Conservation (phyloP, 208 protist genomes). For the Crithidia thermophila region DNA sequence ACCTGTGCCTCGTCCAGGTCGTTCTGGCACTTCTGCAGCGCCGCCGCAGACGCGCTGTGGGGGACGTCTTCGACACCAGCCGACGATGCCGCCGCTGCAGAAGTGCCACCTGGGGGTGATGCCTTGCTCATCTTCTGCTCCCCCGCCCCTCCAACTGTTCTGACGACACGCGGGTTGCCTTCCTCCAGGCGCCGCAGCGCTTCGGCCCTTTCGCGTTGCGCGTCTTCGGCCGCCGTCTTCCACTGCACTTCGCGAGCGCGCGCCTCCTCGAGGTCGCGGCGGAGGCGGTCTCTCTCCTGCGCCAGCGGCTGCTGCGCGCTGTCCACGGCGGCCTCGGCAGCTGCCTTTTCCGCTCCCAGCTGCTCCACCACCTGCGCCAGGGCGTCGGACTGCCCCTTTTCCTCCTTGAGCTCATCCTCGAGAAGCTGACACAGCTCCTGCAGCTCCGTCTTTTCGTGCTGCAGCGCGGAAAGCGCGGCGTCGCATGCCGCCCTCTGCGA, state of each 20-base stretch:
- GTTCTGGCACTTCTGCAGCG: conserved; percentile 23
- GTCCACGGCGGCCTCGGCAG: conserved; percentile 21
- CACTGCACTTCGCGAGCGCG: conserved; percentile 9
- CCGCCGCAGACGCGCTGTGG: background rate
- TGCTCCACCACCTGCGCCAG: conserved; percentile 29
- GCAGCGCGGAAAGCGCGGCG: conserved; percentile 1
- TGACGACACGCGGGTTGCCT: too few species aligned
- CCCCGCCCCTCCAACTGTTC: too few species aligned
- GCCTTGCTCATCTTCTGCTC: background rate
- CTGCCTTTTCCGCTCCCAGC: conserved; percentile 23
- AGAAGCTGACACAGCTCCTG: conserved; percentile 43
- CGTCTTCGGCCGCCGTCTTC: conserved; percentile 2
- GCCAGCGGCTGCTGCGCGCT: conserved; percentile 4
- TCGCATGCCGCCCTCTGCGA: background rate
- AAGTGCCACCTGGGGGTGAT: background rate
- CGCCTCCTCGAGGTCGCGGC: conserved; percentile 18
- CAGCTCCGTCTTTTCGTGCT: conserved; percentile 36
- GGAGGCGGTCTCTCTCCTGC: conserved; percentile 21
- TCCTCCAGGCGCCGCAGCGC: conserved; percentile 4
- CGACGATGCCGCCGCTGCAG: background rate
- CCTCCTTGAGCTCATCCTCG: conserved; percentile 42
- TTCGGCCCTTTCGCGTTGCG: background rate
- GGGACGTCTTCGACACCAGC: background rate
- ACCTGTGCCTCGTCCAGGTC: conserved; percentile 22
- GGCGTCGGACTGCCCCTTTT: conserved; percentile 41